phyloP scores from a whole-genome alignment of 345 rosid genomes.

The Corchorus capsularis region DNA sequence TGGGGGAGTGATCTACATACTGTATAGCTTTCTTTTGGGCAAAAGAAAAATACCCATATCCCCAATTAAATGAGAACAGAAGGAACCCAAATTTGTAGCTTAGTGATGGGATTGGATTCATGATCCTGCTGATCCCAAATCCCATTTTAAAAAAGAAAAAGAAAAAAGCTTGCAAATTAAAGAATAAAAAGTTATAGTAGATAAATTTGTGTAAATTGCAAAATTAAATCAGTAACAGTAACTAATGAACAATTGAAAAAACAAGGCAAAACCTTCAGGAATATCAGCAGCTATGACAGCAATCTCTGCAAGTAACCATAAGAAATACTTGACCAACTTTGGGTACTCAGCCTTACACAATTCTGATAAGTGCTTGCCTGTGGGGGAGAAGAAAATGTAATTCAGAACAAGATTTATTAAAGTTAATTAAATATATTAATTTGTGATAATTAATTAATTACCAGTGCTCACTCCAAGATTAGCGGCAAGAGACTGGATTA shows the following conservation, averaged over 20 bases:
- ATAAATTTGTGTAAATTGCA: too few species aligned
- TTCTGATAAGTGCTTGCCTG: conserved; percentile 71
- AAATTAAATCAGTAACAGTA: neutral
- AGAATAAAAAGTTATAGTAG: too few species aligned
- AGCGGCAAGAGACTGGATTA: conserved; percentile 70
- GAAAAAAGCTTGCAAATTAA: too few species aligned
- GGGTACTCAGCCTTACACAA: conserved; percentile 74
- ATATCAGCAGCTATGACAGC: conserved; percentile 79
- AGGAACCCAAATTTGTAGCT: too few species aligned
- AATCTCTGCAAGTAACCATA: conserved; percentile 67
- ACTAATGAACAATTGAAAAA: neutral
- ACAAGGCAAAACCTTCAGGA: conserved; percentile 52
- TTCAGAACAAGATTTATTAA: neutral
- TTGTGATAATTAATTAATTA: conserved; percentile 10
- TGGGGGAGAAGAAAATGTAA: neutral
- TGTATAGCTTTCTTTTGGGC: too few species aligned
- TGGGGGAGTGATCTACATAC: too few species aligned
- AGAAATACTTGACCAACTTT: conserved; percentile 42
- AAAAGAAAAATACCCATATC: too few species aligned
- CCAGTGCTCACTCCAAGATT: conserved; percentile 77
- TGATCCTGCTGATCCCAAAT: too few species aligned
- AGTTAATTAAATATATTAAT: neutral
- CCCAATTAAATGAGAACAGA: too few species aligned
- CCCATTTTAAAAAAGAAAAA: too few species aligned
- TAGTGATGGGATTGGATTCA: too few species aligned